Base-by-base conservation (phyloP, 129 eudicot species). In the Deinandra increscens region DNA sequence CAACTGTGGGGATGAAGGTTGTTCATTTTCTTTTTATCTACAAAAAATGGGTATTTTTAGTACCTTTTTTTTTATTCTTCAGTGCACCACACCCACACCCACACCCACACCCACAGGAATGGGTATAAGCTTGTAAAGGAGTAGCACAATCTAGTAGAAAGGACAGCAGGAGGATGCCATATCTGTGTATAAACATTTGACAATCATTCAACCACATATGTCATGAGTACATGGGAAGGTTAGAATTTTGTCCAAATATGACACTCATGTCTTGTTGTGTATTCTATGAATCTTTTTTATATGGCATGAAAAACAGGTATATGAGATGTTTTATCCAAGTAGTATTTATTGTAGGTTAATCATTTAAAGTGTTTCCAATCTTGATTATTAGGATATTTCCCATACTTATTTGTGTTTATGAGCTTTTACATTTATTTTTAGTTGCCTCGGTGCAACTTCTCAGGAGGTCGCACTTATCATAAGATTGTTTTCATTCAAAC, bases 61-160 rank as follows among this genome's bases (percentile, higher is more conserved):
- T 19, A 9, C 31, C 44, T 66, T 7, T 65, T 15, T 15, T 26
- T 15, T 19, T 51, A 33, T 48, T 79, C 68, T 51, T 77, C 39
- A 60, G 36, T 62, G 45, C 46, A 69, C 66, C 13, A 44, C 56
- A 60, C n/a, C n/a, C n/a, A n/a, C n/a, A n/a, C n/a, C n/a, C n/a
- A n/a, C n/a, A n/a, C n/a, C n/a, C n/a, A n/a, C n/a, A n/a, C 60
- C 68, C 31, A n/a, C 33, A 59, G 8, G 19, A 55, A 55, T 17
- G 56, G 70, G 36, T 41, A 62, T 66, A 59, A 72, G 74, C 82
- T 72, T 79, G 75, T 72, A 79, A 73, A 73, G 64, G 75, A 11
- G 64, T 69, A 54, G 70, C 55, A 59, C 36, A 59, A 9, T 59
- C 36, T 60, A 14, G 62, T 59, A 38, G 55, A 60, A 68, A 76